These are phyloP conservation scores for Gossypium ekmanianum DNA, from an alignment of 345 rosid genomes.

Conservation along the genomic window DNA sequence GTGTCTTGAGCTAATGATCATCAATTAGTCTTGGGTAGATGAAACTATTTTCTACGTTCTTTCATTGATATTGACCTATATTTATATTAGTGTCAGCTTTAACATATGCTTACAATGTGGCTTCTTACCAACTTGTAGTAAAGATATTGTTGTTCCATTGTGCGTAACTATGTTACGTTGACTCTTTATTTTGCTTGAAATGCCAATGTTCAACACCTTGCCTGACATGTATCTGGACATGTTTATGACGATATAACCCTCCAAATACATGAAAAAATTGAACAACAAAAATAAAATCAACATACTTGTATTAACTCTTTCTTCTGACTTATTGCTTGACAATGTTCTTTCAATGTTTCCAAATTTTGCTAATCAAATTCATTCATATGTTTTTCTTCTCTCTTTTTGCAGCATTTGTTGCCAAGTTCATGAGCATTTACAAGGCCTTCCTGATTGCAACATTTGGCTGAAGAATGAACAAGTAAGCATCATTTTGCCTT, in stretches of 20 bases:
- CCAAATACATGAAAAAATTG: neutral
- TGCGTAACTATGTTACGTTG: neutral
- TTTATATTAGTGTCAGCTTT: neutral
- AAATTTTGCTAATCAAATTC: neutral
- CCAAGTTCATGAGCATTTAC: constrained; percentile 93
- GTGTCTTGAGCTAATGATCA: neutral
- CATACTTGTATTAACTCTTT: no score
- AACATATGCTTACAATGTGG: neutral
- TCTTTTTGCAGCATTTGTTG: constrained; percentile 68
- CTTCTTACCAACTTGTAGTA: neutral
- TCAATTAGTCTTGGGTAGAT: neutral
- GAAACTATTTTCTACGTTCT: neutral
- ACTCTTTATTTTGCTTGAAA: neutral
- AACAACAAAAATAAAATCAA: no score
- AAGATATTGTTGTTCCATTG: neutral
- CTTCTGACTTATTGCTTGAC: neutral
- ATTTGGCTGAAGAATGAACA: constrained; percentile 50
- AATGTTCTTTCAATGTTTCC: neutral
- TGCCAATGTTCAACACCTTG: neutral
- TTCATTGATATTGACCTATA: neutral
- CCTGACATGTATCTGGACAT: neutral
- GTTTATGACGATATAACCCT: neutral
- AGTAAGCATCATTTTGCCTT: neutral
- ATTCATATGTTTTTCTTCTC: constrained; percentile 4
- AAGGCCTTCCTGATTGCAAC: constrained; percentile 78